phyloP scores from a whole-genome alignment of 495 filamentous ascomycete species.

The Lepidopterella palustris region DNA sequence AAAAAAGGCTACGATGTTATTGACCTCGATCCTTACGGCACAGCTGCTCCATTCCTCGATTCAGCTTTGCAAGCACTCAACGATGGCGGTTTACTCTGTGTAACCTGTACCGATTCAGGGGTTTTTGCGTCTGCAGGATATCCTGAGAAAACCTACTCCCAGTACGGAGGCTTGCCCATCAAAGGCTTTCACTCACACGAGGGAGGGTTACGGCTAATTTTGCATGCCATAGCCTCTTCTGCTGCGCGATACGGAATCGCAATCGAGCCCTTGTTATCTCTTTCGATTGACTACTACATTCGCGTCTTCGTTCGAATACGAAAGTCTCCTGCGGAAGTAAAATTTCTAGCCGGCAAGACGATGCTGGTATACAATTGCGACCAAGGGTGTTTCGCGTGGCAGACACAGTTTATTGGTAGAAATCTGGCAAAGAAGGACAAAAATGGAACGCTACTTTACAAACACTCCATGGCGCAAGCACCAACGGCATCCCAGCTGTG shows the following conservation, averaged over 20 bases:
- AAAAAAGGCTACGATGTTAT: constrained; percentile 72
- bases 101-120: constrained; percentile 92
- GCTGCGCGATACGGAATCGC: constrained; percentile 82
- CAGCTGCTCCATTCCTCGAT: constrained; percentile 84
- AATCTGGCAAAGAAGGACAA: constrained; percentile 57
- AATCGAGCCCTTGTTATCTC: constrained; percentile 83
- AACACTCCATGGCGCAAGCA: constrained; percentile 63
- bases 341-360: constrained; percentile 78
- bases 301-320: constrained; percentile 80
- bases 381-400: constrained; percentile 80
- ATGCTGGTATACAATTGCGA: constrained; percentile 94
- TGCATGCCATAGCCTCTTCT: constrained; percentile 68
- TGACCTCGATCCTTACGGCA: constrained; percentile 94
- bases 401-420: constrained; percentile 64
- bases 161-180: constrained; percentile 82
- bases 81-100: constrained; percentile 83
- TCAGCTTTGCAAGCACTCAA: constrained; percentile 75
- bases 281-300: constrained; percentile 94
- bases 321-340: constrained; percentile 74
- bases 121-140: constrained; percentile 92
- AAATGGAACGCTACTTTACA: constrained; percentile 58
- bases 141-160: constrained; percentile 80
- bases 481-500: constrained; percentile 58
- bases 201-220: constrained; percentile 76
- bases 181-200: constrained; percentile 84